Evolutionary conservation across 2,329 filamentous ascomycete genomes (phyloP).

Genomic region (Fusarium bactridioides): DNA sequence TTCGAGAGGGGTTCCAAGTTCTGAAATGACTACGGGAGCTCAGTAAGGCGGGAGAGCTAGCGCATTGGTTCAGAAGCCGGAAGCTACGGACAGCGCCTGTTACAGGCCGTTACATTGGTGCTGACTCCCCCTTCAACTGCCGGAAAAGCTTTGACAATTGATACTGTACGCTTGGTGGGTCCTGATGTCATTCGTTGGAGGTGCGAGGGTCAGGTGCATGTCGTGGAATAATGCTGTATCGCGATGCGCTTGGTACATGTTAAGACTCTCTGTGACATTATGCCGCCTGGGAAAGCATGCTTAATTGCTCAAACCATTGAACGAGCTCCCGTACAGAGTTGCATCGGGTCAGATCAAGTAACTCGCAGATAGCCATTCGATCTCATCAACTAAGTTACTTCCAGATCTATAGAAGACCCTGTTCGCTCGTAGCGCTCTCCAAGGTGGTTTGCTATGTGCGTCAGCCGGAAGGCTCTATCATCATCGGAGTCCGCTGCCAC

Average conservation of each 20-base stretch:
- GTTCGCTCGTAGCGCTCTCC: background rate
- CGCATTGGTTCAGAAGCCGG: background rate
- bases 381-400: background rate
- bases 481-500: fast-evolving
- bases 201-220: background rate
- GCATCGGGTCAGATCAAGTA: background rate
- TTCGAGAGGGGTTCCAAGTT: background rate
- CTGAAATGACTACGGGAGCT: background rate
- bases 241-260: too few species aligned
- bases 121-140: background rate
- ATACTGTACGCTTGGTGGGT: background rate
- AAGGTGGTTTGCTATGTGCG: background rate
- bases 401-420: background rate
- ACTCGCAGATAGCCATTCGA: fast-evolving
- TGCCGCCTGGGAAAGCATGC: background rate
- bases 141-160: background rate
- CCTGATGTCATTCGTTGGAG: background rate
- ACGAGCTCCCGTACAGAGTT: background rate
- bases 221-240: background rate
- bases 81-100: background rate
- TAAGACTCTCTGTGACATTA: too few species aligned
- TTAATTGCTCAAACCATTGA: too few species aligned
- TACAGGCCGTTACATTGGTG: background rate
- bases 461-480: background rate
- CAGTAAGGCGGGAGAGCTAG: background rate